Base-by-base conservation (phyloP, 768 basidiomycete species). In the Termitomyces heimii region DNA sequence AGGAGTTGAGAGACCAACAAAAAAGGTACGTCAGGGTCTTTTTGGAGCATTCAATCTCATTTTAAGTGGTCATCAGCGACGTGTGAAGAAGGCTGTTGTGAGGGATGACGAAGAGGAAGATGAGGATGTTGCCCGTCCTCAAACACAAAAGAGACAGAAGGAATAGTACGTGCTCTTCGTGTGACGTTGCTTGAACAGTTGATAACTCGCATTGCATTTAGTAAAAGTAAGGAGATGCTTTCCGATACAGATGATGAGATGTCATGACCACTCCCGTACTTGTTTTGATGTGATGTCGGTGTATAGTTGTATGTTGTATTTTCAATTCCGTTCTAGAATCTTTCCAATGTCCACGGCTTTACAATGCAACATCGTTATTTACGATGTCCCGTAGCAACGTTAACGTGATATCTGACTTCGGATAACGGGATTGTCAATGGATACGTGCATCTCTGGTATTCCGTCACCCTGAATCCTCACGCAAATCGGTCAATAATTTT, bases 231-330 rank as follows among this genome's bases (percentile, higher is more conserved):
- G 71, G 93, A 86, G 64, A 81, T 85, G 70, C 82, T 96, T 49
- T 88, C 88, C 7, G 92, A 94, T 67, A 92, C 91, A 2, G 93
- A 94, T 67, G 92, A 91, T 29, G 89, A 89, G 53, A 87, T 86
- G 85, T 75, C 80, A 67, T 87, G 74, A 65, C 26, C 8, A 34
- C 20, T 16, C 24, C 24, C 5, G 5, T 24, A 10, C n/a, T 53
- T 37, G 37, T 44, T 29, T 55, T 47, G 20, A 16, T 44, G 20
- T 45, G 12, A 40, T 44, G 16, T 40, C 20, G 39, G 39, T 55
- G 50, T 52, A 42, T 60, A 60, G 31, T 48, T 60, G 45, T 60
- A 59, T 13, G 13, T 39, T 52, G 39, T 39, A 39, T n/a, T 39
- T 39, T n/a, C n/a, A n/a, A 52, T 37, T 8, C n/a, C 26, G 18